A percentile compares a stretch with the other conserved stretches of the same genome.
phyloP scores from a whole-genome alignment of 1,139 yeast genomes.

The Wickerhamiella infanticola region DNA sequence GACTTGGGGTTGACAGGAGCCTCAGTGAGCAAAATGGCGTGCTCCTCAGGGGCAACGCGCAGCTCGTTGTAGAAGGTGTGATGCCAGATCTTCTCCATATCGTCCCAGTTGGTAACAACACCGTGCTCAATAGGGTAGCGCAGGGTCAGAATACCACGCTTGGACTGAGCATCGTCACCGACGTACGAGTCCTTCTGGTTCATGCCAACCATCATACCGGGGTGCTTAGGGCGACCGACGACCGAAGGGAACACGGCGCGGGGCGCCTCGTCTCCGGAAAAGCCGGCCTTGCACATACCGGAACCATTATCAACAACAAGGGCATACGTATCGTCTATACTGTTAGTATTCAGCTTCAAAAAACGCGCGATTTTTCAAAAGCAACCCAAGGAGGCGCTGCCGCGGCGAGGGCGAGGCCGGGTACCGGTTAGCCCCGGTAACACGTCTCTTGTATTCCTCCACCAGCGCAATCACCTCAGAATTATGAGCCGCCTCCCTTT shows the following conservation, averaged over 20 bases:
- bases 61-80: conserved; percentile 95
- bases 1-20: conserved; percentile 99
- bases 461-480: too few species aligned
- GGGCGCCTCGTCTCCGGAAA: conserved; percentile 99
- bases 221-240: conserved; percentile 99
- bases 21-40: conserved; percentile 94
- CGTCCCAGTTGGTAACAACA: conserved; percentile 99
- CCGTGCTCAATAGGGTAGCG: conserved; percentile 99
- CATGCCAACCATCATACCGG: conserved; percentile 97
- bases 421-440: too few species aligned
- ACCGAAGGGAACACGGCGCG: conserved; percentile 99
- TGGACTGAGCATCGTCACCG: conserved; percentile 99
- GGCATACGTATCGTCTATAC: conserved; percentile 18
- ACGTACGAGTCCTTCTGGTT: conserved; percentile 99
- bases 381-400: background rate
- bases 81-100: conserved; percentile 99
- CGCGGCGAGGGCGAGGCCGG: conserved; percentile 1
- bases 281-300: conserved; percentile 99
- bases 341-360: background rate
- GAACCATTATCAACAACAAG: conserved; percentile 99
- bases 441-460: too few species aligned
- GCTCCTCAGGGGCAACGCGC: conserved; percentile 98
- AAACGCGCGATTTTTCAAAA: background rate
- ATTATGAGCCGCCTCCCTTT: too few species aligned
- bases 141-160: conserved; percentile 98